phyloP scores from a whole-genome alignment of 208 protist genomes.

The Spongospora subterranea region DNA sequence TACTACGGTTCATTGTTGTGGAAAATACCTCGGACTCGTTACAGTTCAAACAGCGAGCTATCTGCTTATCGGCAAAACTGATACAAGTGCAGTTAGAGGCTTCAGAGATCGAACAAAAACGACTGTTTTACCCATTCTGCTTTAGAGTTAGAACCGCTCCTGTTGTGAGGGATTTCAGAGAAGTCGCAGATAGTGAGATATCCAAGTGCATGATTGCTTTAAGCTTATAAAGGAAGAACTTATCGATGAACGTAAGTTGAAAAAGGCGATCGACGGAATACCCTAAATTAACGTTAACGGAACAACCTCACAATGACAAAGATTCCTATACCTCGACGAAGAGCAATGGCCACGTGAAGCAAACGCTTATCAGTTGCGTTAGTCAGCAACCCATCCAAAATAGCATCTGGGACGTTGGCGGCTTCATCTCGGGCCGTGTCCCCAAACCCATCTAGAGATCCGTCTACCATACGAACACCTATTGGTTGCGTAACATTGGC shows the following conservation, averaged over 20 bases:
- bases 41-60: conserved; percentile 72
- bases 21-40: background rate
- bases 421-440: conserved; percentile 8
- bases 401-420: background rate
- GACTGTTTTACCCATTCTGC: no score
- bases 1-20: no score
- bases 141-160: background rate
- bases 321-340: conserved; percentile 19
- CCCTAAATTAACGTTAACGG: background rate
- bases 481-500: background rate
- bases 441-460: conserved; percentile 62
- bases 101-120: conserved; percentile 78
- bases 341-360: background rate
- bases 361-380: conserved; percentile 16
- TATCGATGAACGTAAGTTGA: conserved; percentile 90
- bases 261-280: conserved; percentile 77
- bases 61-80: conserved; percentile 92
- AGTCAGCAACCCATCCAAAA: conserved; percentile 39
- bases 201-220: conserved; percentile 82
- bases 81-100: conserved; percentile 78
- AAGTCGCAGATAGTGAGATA: conserved; percentile 63
- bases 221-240: conserved; percentile 95
- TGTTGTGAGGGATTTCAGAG: background rate
- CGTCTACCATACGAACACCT: conserved; percentile 58
- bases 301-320: background rate